Conservation (phyloP, 2,329 filamentous ascomycete species). For the Aciculosporium take region DNA sequence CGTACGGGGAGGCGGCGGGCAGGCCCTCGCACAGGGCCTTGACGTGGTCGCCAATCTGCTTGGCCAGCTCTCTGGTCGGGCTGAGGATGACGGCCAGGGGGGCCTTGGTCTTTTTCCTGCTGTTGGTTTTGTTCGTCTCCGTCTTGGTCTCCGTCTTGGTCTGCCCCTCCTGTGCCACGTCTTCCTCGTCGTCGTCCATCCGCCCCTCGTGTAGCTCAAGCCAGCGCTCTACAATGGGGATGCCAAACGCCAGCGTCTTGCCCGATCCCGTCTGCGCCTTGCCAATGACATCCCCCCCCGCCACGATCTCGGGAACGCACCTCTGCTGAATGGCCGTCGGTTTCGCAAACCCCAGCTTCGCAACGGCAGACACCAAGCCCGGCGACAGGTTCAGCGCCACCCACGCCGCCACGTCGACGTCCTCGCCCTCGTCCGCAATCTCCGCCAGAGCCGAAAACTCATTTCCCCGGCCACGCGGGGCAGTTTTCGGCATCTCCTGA, state of each 20-base stretch:
- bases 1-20: conserved; percentile 46
- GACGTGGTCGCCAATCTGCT: conserved; percentile 78
- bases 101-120: conserved; percentile 18
- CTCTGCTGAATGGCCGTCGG: conserved; percentile 72
- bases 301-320: conserved; percentile 68
- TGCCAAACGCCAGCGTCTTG: conserved; percentile 88
- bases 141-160: not conserved
- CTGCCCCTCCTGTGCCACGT: not conserved
- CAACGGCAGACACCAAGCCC: conserved; percentile 56
- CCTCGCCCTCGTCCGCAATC: conserved; percentile 40
- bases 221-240: conserved; percentile 81
- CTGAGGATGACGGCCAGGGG: conserved; percentile 73
- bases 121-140: conserved; percentile 12
- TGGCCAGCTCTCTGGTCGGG: conserved; percentile 83
- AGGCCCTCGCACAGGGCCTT: conserved; percentile 54
- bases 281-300: conserved; percentile 81
- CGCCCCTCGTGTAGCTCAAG: conserved; percentile 34
- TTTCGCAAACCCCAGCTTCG: conserved; percentile 62
- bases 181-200: conserved; percentile 15
- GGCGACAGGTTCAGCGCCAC: conserved; percentile 57
- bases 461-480: conserved; percentile 24
- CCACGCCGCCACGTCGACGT: conserved; percentile 65
- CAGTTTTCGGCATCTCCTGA: conserved; percentile 21
- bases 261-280: conserved; percentile 95
- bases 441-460: conserved; percentile 41